Base-by-base conservation (phyloP, 2,329 filamentous ascomycete species). In the Stachybotrys elegans region DNA sequence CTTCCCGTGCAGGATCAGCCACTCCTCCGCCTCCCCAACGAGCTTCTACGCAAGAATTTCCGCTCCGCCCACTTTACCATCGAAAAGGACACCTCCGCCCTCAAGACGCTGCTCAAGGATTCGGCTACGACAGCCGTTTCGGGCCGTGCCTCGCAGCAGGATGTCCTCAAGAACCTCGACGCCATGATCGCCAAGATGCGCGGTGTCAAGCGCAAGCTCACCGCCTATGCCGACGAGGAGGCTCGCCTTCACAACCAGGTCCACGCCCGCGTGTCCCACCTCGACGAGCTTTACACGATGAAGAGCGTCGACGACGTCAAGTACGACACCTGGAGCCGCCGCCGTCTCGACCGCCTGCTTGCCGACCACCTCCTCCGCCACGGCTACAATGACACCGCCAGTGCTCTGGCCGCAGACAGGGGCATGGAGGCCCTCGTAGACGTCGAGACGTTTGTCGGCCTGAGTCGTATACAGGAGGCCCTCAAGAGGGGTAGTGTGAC, bases 21-120 rank as follows among this genome's bases (percentile, higher is more conserved):
- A 4, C 86, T 97, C 52, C 82, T 98, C 53, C 89, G 91, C 25
- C 81, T 97, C 19, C 93, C 93, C 16, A 86, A 92, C 67, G 93
- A 97, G 63, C 85, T 96, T 45, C 83, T 94, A 19, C 86, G 90
- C 44, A 92, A 93, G 64, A 97, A 95, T 69, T 94, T 97, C 69
- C 93, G 95, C 57, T 82, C 84, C 4, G 86, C 86, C 35, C 87
- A 90, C 62, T 83, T 85, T 58, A 73, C 80, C 51, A 79, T 90
- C 62, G 87, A 92, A 60, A 84, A 83, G 60, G 81, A 87, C 54
- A 81, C 79, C 49, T 73, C 75, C 16, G 72, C 73, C 40, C 68
- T 89, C 51, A 81, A 81, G 57, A 75, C 78, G 19, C 67, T 75
- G 11, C 73, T 84, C 46, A 77, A 77, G 52, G 78, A 83, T 38